phyloP scores from a whole-genome alignment of 2,329 filamentous ascomycete species.

The Colletotrichum falcatum region DNA sequence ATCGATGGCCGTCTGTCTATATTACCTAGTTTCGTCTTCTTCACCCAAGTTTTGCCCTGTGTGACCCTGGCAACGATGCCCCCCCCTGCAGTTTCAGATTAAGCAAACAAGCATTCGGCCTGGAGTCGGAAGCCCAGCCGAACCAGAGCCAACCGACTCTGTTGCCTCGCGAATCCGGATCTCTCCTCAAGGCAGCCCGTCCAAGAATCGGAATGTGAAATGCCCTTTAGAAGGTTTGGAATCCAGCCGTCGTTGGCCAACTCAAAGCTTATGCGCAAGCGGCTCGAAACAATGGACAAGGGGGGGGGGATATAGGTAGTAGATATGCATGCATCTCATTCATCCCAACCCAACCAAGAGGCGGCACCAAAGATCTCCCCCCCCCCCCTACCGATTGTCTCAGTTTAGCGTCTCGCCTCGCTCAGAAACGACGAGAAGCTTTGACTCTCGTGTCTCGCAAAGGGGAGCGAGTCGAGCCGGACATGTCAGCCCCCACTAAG shows the following conservation, averaged over 20 bases:
- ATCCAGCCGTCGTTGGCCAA: background rate
- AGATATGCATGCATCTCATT: background rate
- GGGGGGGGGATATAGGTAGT: no score
- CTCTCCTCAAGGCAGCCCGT: background rate
- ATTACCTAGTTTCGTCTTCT: slow-evolving; percentile 18
- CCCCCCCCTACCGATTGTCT: slow-evolving; percentile 8
- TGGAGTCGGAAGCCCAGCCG: slow-evolving; percentile 1
- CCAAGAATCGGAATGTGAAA: background rate
- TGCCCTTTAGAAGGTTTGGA: background rate
- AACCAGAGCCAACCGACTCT: background rate
- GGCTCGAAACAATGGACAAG: background rate
- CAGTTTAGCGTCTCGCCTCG: slow-evolving; percentile 12
- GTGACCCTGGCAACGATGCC: slow-evolving; percentile 8
- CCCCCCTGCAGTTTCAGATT: slow-evolving; percentile 34
- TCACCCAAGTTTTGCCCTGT: slow-evolving; percentile 11
- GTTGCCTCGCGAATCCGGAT: background rate
- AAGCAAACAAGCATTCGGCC: slow-evolving; percentile 4
- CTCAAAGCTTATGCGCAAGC: background rate
- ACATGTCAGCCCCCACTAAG: background rate
- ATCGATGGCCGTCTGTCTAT: slow-evolving; percentile 1
- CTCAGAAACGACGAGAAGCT: slow-evolving; percentile 8
- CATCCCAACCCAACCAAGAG: background rate
- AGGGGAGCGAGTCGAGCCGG: background rate
- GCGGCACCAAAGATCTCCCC: background rate
- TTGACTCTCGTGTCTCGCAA: slow-evolving; percentile 18